Evolutionary conservation across 2,329 filamentous ascomycete genomes (phyloP).

Genomic region (Pseudogymnoascus sp.): DNA sequence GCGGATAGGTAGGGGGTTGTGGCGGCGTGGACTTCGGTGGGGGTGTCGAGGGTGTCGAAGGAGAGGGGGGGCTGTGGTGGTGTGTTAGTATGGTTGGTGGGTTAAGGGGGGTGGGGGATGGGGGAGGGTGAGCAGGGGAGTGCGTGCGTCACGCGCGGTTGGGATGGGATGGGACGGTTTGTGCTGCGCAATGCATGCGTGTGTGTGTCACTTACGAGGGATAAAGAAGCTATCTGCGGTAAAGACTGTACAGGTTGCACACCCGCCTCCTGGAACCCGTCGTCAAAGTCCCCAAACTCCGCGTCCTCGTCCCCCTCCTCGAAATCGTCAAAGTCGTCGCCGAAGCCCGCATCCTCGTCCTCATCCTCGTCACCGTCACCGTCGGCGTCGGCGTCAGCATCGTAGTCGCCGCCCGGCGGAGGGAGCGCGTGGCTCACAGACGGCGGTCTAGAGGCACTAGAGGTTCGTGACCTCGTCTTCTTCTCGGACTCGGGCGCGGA

Average conservation of each 20-base stretch:
- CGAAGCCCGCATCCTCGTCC: conserved; percentile 43
- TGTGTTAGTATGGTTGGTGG: conserved; percentile 22
- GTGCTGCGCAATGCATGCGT: conserved; percentile 11
- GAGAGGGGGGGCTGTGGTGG: conserved; percentile 53
- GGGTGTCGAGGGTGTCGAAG: conserved; percentile 49
- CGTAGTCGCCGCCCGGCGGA: conserved; percentile 18
- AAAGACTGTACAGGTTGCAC: conserved; percentile 28
- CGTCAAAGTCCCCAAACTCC: conserved; percentile 48
- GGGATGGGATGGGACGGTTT: conserved; percentile 2
- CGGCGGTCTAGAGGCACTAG: conserved; percentile 40
- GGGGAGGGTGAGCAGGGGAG: too few relatives aligned
- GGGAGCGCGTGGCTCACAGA: conserved; percentile 32
- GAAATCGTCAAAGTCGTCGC: conserved; percentile 62
- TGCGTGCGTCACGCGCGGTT: conserved; percentile 9
- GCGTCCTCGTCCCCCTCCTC: conserved; percentile 45
- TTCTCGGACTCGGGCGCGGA: conserved; percentile 52
- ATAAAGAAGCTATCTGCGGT: conserved; percentile 28
- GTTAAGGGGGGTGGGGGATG: background rate
- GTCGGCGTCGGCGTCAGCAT: conserved; percentile 22
- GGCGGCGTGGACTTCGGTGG: conserved; percentile 50
- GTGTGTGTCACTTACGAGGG: conserved; percentile 33
- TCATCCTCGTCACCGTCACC: conserved; percentile 27
- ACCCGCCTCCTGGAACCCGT: conserved; percentile 53
- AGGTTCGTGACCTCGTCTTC: conserved; percentile 51
- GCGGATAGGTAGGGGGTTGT: conserved; percentile 58